Evolutionary conservation across 805 yeast genomes (phyloP).

Genomic region (Candida lessepsii): DNA sequence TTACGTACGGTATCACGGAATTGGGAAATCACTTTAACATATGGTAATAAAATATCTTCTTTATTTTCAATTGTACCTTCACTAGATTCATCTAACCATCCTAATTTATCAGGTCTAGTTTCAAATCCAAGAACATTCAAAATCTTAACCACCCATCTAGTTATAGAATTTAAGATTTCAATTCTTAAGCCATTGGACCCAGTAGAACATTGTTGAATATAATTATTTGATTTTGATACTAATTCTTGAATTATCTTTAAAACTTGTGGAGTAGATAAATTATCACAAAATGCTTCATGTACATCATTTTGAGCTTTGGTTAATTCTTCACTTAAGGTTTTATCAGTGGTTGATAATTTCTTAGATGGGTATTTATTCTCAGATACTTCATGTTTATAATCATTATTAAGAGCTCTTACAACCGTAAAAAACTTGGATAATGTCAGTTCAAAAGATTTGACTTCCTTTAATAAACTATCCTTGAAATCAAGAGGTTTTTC

Average conservation of each 20-base stretch:
- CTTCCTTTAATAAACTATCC: constrained; percentile 73
- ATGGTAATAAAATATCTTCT: constrained; percentile 80
- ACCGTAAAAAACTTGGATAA: constrained; percentile 81
- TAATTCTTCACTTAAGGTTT: constrained; percentile 51
- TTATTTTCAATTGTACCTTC: constrained; percentile 15
- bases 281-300: constrained; percentile 84
- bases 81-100: constrained; percentile 61
- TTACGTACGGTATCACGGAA: constrained; percentile 83
- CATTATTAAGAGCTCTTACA: constrained; percentile 77
- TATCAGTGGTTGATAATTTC: constrained; percentile 57
- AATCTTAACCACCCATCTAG: constrained; percentile 69
- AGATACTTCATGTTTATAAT: constrained; percentile 49
- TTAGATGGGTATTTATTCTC: constrained; percentile 53
- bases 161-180: constrained; percentile 64
- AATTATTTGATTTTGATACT: constrained; percentile 69
- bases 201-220: constrained; percentile 51
- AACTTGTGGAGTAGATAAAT: constrained; percentile 75
- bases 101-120: constrained; percentile 64
- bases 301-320: constrained; percentile 54
- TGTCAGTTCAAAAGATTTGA: constrained; percentile 69
- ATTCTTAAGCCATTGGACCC: constrained; percentile 49
- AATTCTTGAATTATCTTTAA: constrained; percentile 64
- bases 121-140: constrained; percentile 75
- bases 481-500: constrained; percentile 90
- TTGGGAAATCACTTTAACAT: constrained; percentile 67